Evolutionary conservation across 2,329 filamentous ascomycete species (phyloP), one percentile per base, ranked within the genome.

Genomic region (Aureobasidium sp.): DNA sequence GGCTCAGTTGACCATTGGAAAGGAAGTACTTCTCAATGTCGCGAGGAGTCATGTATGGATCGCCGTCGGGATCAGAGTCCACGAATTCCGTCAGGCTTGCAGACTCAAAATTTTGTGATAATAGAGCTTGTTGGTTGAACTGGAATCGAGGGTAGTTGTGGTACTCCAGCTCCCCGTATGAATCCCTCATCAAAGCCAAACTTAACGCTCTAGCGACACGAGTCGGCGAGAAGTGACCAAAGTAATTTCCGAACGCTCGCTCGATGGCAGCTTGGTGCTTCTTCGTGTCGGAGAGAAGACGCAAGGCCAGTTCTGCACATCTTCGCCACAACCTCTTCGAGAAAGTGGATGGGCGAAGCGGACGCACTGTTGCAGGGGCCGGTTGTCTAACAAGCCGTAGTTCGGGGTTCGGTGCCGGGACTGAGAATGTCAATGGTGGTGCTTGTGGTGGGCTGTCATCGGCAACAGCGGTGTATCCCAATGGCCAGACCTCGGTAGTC

Each of bases 41-140:
- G 3, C 22, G 34, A 29, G 45, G 45, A 6, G 34, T 49, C 45
- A 49, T 49, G 24, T 49, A 49, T n/a, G 45, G 34, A 22, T 49
- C 45, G 3, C 38, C 22, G 5, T 27, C 22, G 6, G 6, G 11
- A 8, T 21, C 24, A 6, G n/a, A 3, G 16, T 49, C 11, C 22
- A 8, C 45, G 14, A 24, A 14, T n/a, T 2, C 8, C 6, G 17
- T 19, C 7, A 14, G 14, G 3, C 12, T 12, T 4, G 25, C 32
- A 4, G n/a, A 3, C 5, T 5, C 11, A 12, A 5, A 8, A 11
- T 16, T 14, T 29, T 38, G 32, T 3, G 32, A 2, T 12, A n/a
- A 16, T 4, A 16, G 16, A 2, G 24, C 7, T 25, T 10, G 34
- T 29, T n/a, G 8, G 6, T 14, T n/a, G 5, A 49, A 39, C 2